Evolutionary conservation across 2,329 filamentous ascomycete species (phyloP).

Genomic region (Metarhizium robertsii): DNA sequence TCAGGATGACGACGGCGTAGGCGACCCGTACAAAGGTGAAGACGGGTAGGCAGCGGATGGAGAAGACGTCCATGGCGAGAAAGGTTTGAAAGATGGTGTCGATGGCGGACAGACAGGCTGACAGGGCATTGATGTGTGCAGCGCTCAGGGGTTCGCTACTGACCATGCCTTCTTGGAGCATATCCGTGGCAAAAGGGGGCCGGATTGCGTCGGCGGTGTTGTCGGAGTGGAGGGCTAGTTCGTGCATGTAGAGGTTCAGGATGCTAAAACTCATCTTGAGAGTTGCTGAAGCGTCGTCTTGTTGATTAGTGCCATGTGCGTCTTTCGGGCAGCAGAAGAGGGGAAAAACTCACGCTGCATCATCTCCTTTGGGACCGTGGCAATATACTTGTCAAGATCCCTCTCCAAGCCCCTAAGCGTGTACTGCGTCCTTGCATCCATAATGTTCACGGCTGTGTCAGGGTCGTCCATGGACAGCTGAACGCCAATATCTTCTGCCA

Average conservation of each 20-base stretch:
- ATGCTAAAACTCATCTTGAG: constrained; percentile 56
- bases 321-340: neutral
- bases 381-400: constrained; percentile 51
- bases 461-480: constrained; percentile 62
- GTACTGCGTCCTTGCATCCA: constrained; percentile 55
- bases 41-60: constrained; percentile 57
- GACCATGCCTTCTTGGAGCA: constrained; percentile 32
- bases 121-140: constrained; percentile 57
- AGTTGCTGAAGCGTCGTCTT: constrained; percentile 33
- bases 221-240: constrained; percentile 61
- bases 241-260: constrained; percentile 65
- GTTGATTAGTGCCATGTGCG: neutral
- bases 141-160: constrained; percentile 28
- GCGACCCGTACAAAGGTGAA: constrained; percentile 64
- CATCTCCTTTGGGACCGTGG: constrained; percentile 40
- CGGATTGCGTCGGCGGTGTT: constrained; percentile 45
- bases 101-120: constrained; percentile 56
- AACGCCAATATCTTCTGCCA: constrained; percentile 59
- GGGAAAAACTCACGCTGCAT: constrained; percentile 42
- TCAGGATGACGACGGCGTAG: constrained; percentile 61
- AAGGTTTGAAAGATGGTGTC: constrained; percentile 60
- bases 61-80: constrained; percentile 46
- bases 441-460: constrained; percentile 41
- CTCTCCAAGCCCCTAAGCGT: constrained; percentile 56
- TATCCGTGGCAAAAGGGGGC: constrained; percentile 35